Evolutionary conservation across 345 rosid genomes (phyloP).

Genomic region (rapeseed (Brassica napus)): Da-Ae NC_063439.1:26693501-26694000

Average conservation of each 20-base stretch:
- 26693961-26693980: background rate
- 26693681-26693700: background rate
- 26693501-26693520: background rate
- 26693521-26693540: no score
- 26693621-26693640: no score
- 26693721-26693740: slow-evolving; percentile 2
- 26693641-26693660: no score
- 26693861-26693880: slow-evolving; percentile 20
- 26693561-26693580: no score
- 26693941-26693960: slow-evolving; percentile 1
- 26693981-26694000: background rate
- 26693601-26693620: no score
- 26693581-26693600: no score
- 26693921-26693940: background rate
- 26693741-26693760: background rate
- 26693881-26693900: background rate
- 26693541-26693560: no score
- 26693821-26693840: slow-evolving; percentile 18
- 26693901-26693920: background rate
- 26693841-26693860: slow-evolving; percentile 23
- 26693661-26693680: no score
- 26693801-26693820: slow-evolving; percentile 15
- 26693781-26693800: slow-evolving; percentile 25
- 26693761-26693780: slow-evolving; percentile 6
- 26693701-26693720: background rate